These are phyloP conservation scores for Adansonia madagascariensis DNA, from an alignment of 441 rosid species.

Conservation along the genomic window DNA sequence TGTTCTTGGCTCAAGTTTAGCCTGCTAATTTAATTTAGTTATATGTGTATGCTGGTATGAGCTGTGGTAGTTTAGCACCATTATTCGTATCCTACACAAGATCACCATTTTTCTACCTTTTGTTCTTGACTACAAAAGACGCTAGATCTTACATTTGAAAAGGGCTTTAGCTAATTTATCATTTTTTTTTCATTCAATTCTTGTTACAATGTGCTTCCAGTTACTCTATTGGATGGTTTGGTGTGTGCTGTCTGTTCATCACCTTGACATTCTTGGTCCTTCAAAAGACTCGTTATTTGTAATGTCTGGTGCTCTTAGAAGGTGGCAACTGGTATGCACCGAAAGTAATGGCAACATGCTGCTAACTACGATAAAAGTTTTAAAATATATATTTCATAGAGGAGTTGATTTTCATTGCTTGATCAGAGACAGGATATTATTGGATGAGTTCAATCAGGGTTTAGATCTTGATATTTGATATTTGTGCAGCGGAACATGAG, in stretches of 20 bases:
- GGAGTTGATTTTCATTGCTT: neutral
- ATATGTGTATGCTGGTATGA: neutral
- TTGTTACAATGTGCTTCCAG: neutral
- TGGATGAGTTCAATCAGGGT: neutral
- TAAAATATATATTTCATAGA: neutral
- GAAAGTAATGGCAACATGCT: slow-evolving; percentile 11
- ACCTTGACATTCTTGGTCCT: neutral
- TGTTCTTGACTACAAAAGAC: neutral
- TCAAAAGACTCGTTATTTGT: neutral
- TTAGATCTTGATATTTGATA: slow-evolving; percentile 28
- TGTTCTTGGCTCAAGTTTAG: neutral
- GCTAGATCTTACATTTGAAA: neutral
- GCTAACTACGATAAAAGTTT: neutral
- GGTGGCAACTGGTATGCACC: neutral
- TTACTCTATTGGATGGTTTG: neutral
- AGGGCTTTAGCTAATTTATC: neutral
- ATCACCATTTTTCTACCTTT: neutral
- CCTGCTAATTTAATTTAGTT: neutral
- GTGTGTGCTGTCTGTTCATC: neutral
- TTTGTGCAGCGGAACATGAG: slow-evolving; percentile 82
- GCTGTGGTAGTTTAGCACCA: neutral
- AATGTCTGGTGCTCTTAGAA: slow-evolving; percentile 1
- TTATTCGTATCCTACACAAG: neutral
- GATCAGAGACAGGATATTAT: neutral
- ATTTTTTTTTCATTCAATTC: neutral